Conservation (phyloP, 2,329 filamentous ascomycete genomes). For the Scleromitrula shiraiana region DNA sequence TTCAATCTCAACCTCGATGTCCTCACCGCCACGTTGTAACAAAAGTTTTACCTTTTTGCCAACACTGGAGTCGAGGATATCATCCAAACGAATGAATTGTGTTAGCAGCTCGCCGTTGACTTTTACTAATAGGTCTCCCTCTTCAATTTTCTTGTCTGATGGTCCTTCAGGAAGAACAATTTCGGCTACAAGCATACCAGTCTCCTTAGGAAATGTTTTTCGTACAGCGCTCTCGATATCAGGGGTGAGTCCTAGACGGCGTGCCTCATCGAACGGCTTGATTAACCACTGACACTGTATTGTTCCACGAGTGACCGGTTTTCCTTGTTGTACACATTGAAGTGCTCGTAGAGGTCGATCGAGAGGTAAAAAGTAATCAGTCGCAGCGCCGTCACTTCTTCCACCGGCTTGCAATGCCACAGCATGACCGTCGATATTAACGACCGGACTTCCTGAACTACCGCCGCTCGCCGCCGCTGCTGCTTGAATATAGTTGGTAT, state of each 20-base stretch:
- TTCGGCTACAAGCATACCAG: constrained; percentile 93
- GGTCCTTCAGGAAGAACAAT: constrained; percentile 89
- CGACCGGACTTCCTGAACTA: constrained; percentile 95
- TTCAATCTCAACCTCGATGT: constrained; percentile 69
- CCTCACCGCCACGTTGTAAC: constrained; percentile 80
- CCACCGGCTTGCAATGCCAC: constrained; percentile 92
- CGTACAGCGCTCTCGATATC: constrained; percentile 83
- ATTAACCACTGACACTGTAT: constrained; percentile 97
- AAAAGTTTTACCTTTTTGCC: constrained; percentile 69
- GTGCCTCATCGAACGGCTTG: constrained; percentile 96
- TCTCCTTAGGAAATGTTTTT: constrained; percentile 80
- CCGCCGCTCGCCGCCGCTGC: constrained; percentile 94
- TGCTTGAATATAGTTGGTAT: constrained; percentile 91
- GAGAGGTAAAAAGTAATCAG: constrained; percentile 92
- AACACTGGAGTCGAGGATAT: constrained; percentile 83
- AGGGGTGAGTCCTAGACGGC: constrained; percentile 74
- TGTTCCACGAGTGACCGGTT: constrained; percentile 79
- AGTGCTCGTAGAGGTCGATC: constrained; percentile 84
- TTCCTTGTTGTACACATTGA: constrained; percentile 70
- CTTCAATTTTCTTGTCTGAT: constrained; percentile 77
- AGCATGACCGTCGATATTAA: constrained; percentile 87
- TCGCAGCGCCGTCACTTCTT: constrained; percentile 87
- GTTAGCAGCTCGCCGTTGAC: constrained; percentile 91
- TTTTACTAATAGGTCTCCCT: constrained; percentile 88
- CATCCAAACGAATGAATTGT: constrained; percentile 85